Conservation (phyloP, 2,329 filamentous ascomycete species). For the Gnomoniopsis smithogilvyi region DNA sequence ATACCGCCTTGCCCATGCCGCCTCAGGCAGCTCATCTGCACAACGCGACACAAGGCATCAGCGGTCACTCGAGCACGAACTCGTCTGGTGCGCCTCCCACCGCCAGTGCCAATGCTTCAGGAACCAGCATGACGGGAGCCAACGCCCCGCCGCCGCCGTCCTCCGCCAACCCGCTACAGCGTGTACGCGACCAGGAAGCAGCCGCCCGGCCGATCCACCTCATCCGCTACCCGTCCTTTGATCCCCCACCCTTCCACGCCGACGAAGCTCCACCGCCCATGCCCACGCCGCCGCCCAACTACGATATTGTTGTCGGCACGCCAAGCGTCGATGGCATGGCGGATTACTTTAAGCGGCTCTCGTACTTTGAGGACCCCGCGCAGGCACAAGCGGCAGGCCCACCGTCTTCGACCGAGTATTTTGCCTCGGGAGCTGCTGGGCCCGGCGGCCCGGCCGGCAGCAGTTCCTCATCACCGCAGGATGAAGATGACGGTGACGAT, state of each 20-base stretch:
- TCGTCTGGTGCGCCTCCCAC: conserved; percentile 12
- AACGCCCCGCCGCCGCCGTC: conserved; percentile 21
- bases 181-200: conserved; percentile 27
- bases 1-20: conserved; percentile 36
- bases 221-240: conserved; percentile 78
- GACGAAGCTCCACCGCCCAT: conserved; percentile 69
- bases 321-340: conserved; percentile 67
- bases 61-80: conserved; percentile 6
- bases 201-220: conserved; percentile 76
- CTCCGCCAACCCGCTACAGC: conserved; percentile 30
- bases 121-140: conserved; percentile 9
- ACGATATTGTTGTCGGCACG: conserved; percentile 73
- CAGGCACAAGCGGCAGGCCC: neutral
- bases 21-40: conserved; percentile 58
- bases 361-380: conserved; percentile 57
- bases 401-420: neutral
- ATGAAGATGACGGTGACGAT: conserved; percentile 35
- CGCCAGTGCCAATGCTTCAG: neutral
- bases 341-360: conserved; percentile 82
- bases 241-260: conserved; percentile 82
- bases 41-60: conserved; percentile 15
- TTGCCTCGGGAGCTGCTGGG: neutral
- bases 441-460: conserved; percentile 1
- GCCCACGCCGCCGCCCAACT: conserved; percentile 76
- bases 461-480: conserved; percentile 1